Percentiles rank a stretch among this genome's conserved stretches.
These are phyloP conservation scores for Citrullus colocynthis DNA, from an alignment of 306 rosid species.

Conservation along the genomic window DNA sequence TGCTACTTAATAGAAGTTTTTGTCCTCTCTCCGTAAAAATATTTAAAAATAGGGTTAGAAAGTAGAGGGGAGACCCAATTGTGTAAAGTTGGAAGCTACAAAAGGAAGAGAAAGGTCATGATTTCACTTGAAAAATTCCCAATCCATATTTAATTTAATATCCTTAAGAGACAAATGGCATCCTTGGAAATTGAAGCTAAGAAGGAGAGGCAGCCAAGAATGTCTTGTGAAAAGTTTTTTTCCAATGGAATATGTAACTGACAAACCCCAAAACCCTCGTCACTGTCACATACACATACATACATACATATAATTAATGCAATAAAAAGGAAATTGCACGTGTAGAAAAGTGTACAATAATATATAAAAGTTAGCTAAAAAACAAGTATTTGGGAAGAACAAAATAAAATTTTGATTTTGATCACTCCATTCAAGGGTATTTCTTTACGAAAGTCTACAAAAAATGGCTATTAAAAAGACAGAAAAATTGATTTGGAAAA, in stretches of 20 bases:
- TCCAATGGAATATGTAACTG: background rate
- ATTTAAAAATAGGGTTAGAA: background rate
- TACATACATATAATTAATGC: background rate
- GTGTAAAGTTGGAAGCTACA: background rate
- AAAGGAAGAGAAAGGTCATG: background rate
- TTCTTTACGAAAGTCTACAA: background rate
- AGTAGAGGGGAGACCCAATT: background rate
- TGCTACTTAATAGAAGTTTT: background rate
- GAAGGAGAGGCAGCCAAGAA: conserved; percentile 6
- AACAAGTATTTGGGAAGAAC: background rate
- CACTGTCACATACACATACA: too few relatives aligned
- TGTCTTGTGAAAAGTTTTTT: background rate
- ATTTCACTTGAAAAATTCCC: background rate
- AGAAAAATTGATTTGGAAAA: background rate
- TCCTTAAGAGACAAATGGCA: background rate
- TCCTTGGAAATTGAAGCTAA: conserved; percentile 6
- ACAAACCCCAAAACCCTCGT: background rate
- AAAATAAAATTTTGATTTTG: background rate
- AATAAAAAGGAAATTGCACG: background rate
- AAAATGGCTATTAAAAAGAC: background rate
- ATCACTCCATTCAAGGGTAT: background rate
- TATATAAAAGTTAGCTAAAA: background rate
- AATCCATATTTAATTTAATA: background rate
- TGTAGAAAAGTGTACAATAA: background rate
- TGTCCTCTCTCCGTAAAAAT: background rate